Evolutionary conservation across 2,329 filamentous ascomycete genomes (phyloP).

Genomic region (Cytospora piceicola): DNA sequence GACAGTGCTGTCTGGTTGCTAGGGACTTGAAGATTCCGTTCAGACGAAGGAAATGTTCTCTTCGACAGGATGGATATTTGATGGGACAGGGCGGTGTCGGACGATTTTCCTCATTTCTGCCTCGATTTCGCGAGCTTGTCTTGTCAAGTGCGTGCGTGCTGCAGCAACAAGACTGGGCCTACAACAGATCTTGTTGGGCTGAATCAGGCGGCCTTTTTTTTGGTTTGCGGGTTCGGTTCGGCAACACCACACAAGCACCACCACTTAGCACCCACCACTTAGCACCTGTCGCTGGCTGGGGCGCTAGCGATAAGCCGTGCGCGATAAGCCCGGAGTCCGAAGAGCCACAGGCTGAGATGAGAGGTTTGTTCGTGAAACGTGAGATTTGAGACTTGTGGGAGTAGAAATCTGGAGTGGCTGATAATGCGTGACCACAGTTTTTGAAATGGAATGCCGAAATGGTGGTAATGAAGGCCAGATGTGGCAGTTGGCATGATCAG

Average conservation of each 20-base stretch:
- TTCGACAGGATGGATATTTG: slow-evolving; percentile 9
- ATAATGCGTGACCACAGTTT: background rate
- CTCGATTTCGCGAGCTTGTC: slow-evolving; percentile 7
- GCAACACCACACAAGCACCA: too few species aligned
- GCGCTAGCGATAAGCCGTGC: slow-evolving; percentile 23
- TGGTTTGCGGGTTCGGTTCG: slow-evolving; percentile 2
- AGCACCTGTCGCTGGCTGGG: slow-evolving; percentile 9
- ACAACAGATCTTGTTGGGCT: background rate
- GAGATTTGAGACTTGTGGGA: background rate
- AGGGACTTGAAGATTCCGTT: slow-evolving; percentile 6
- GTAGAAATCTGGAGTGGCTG: too few species aligned
- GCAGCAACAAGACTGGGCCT: background rate
- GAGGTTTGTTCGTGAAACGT: background rate
- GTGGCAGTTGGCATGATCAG: too few species aligned
- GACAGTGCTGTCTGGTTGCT: slow-evolving; percentile 4
- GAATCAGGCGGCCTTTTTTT: background rate
- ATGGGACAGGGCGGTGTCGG: slow-evolving; percentile 16
- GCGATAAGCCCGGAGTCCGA: slow-evolving; percentile 14
- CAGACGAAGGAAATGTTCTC: slow-evolving; percentile 8
- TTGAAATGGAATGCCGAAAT: too few species aligned
- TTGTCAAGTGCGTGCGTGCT: slow-evolving; percentile 19
- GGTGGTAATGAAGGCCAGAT: too few species aligned
- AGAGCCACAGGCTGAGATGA: background rate
- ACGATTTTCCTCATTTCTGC: slow-evolving; percentile 1
- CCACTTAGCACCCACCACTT: too few species aligned